Percentiles rank a stretch among this genome's conserved stretches.
Evolutionary conservation across 2,329 filamentous ascomycete genomes (phyloP).

Genomic region (Aspergillus sp.): DNA sequence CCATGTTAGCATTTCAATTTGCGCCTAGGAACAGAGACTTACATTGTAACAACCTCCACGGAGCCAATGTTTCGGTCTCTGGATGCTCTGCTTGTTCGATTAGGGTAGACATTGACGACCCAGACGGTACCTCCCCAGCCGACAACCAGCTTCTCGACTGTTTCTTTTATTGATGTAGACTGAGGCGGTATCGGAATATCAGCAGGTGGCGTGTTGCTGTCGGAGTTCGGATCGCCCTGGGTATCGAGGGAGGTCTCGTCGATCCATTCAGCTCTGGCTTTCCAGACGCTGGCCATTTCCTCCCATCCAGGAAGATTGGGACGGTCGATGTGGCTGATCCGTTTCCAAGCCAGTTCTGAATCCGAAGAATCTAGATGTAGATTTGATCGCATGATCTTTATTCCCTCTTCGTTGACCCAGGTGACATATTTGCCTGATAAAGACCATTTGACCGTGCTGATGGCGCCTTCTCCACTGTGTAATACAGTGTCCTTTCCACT

Average conservation of each 20-base stretch:
- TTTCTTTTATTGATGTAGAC: conserved; percentile 34
- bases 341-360: conserved; percentile 80
- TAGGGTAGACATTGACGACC: conserved; percentile 84
- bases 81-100: conserved; percentile 56
- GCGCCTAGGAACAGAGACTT: conserved; percentile 27
- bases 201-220: conserved; percentile 15
- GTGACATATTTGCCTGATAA: conserved; percentile 82
- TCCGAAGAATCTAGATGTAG: conserved; percentile 67
- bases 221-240: conserved; percentile 47
- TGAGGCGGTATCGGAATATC: conserved; percentile 35
- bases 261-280: conserved; percentile 84
- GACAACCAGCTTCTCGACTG: conserved; percentile 67
- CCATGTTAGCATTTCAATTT: conserved; percentile 19
- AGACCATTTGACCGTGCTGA: conserved; percentile 91
- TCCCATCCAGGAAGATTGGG: conserved; percentile 84
- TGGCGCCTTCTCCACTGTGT: conserved; percentile 84
- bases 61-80: conserved; percentile 65
- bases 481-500: conserved; percentile 76
- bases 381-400: conserved; percentile 94
- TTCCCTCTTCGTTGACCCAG: conserved; percentile 94
- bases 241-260: conserved; percentile 70
- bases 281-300: conserved; percentile 94
- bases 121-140: conserved; percentile 96
- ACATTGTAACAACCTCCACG: conserved; percentile 90
- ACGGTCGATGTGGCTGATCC: conserved; percentile 83